Conservation (phyloP, 2,329 filamentous ascomycete genomes). For the Exophiala bonariae region DNA sequence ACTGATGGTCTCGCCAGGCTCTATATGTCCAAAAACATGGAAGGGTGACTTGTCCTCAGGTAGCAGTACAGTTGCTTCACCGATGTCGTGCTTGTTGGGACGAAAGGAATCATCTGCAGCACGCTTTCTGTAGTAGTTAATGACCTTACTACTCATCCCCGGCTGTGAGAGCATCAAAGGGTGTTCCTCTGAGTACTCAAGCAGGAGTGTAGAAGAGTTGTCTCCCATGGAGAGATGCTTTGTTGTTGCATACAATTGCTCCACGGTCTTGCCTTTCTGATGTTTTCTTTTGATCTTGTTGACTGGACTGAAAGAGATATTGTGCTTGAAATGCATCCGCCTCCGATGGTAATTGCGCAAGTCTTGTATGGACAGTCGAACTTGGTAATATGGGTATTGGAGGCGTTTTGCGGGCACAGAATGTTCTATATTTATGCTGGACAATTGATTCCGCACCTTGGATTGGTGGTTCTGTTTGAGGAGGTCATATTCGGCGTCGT, state of each 20-base stretch:
- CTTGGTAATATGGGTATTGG: conserved; percentile 94
- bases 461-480: conserved; percentile 96
- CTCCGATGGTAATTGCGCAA: conserved; percentile 84
- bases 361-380: conserved; percentile 71
- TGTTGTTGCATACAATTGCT: conserved; percentile 75
- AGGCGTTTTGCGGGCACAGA: conserved; percentile 87
- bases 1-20: conserved; percentile 84
- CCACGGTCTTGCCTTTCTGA: conserved; percentile 74
- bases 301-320: conserved; percentile 71
- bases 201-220: conserved; percentile 81
- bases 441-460: conserved; percentile 89
- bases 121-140: conserved; percentile 94
- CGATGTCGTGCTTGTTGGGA: conserved; percentile 77
- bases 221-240: conserved; percentile 84
- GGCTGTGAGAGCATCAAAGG: conserved; percentile 92
- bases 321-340: conserved; percentile 66
- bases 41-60: conserved; percentile 96
- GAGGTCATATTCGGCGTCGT: conserved; percentile 92
- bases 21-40: conserved; percentile 89
- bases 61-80: conserved; percentile 82
- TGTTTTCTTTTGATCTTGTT: conserved; percentile 74
- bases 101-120: conserved; percentile 73
- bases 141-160: conserved; percentile 92
- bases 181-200: conserved; percentile 95
- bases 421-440: conserved; percentile 91